A percentile compares a stretch with the other conserved stretches of the same genome.
These are phyloP conservation scores for Torulaspora globosa DNA, from an alignment of 1,139 yeast species.

Conservation along the genomic window DNA sequence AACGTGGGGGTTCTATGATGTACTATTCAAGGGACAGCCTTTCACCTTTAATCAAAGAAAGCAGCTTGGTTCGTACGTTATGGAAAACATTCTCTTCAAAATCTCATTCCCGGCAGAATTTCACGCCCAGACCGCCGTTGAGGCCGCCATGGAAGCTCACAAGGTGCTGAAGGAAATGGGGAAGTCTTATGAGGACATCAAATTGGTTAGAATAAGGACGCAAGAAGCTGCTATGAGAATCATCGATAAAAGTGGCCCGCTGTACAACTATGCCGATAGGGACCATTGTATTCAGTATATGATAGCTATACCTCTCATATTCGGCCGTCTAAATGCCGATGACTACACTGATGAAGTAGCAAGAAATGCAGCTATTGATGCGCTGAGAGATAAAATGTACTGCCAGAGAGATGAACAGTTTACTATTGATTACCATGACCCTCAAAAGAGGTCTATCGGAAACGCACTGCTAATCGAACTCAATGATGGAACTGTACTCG, in stretches of 20 bases:
- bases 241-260: constrained; percentile 55
- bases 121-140: constrained; percentile 64
- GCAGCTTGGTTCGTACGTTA: constrained; percentile 52
- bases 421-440: constrained; percentile 52
- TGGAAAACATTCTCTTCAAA: constrained; percentile 58
- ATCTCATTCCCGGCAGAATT: constrained; percentile 64
- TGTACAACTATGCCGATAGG: constrained; percentile 58
- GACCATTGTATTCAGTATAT: constrained; percentile 62
- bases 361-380: constrained; percentile 49
- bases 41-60: constrained; percentile 48
- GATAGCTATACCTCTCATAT: constrained; percentile 53
- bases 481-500: constrained; percentile 51
- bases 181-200: constrained; percentile 47
- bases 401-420: constrained; percentile 49
- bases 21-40: constrained; percentile 49
- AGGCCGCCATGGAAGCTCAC: constrained; percentile 49
- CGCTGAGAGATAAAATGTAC: constrained; percentile 49
- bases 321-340: constrained; percentile 53
- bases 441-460: constrained; percentile 54
- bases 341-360: constrained; percentile 53
- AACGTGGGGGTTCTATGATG: constrained; percentile 62
- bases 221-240: constrained; percentile 59
- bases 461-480: constrained; percentile 49
- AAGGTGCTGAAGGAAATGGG: constrained; percentile 40
- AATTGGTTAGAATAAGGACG: constrained; percentile 48